Evolutionary conservation across 129 eudicot species (phyloP).

Genomic region (Kitagawia praeruptora): DNA sequence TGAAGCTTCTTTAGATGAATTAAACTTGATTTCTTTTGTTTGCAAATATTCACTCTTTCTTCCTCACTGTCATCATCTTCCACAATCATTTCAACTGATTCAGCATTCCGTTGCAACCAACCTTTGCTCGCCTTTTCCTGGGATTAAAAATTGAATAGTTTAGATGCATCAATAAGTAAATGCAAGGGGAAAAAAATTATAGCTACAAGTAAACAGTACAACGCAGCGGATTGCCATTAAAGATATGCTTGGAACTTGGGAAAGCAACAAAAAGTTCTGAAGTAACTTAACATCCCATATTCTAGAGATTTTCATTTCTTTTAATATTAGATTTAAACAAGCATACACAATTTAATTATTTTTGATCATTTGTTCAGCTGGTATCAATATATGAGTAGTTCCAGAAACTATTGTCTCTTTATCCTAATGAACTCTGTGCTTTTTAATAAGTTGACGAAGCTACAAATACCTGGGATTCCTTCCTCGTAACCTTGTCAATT

Average conservation of each 20-base stretch:
- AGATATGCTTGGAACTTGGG: neutral
- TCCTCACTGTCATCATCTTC: constrained; percentile 92
- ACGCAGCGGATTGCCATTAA: neutral
- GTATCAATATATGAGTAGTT: neutral
- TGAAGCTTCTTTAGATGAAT: constrained; percentile 50
- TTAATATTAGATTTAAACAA: neutral
- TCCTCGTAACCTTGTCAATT: constrained; percentile 73
- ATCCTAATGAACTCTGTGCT: neutral
- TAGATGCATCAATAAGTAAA: constrained; percentile 6
- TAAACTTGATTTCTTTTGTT: constrained; percentile 57
- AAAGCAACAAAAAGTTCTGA: neutral
- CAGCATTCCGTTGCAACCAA: constrained; percentile 73
- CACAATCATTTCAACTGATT: constrained; percentile 54
- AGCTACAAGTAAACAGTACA: neutral
- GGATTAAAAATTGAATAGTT: neutral
- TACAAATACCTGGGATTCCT: constrained; percentile 63
- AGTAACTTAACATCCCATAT: neutral
- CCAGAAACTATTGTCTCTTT: neutral
- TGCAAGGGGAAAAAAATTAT: constrained; percentile 6
- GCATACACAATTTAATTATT: neutral
- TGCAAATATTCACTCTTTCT: constrained; percentile 56
- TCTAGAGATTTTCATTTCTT: neutral
- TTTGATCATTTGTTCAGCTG: neutral
- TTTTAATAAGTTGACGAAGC: constrained; percentile 6
- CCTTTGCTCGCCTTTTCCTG: constrained; percentile 79